Evolutionary conservation across 345 rosid genomes (phyloP).

Genomic region (Lenwebbia sp.): DNA sequence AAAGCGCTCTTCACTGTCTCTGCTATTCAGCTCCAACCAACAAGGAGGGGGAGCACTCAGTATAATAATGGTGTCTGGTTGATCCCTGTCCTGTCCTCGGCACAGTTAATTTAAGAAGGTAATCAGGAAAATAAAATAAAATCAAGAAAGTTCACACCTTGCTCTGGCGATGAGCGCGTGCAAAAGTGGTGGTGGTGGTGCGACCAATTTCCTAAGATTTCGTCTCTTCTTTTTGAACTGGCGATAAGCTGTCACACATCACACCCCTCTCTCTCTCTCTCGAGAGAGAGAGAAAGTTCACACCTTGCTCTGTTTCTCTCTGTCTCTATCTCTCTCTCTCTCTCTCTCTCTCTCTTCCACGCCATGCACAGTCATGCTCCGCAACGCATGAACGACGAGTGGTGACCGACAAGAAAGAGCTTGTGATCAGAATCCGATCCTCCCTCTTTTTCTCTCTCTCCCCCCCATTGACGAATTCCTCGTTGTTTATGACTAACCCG

Average conservation of each 20-base stretch:
- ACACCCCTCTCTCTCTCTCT: not conserved
- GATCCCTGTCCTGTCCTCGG: not conserved
- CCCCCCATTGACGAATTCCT: not conserved
- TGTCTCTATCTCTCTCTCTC: not conserved
- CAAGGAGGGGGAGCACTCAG: not conserved
- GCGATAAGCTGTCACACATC: slow-evolving; percentile 22
- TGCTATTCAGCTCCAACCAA: not conserved
- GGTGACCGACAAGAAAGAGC: not conserved
- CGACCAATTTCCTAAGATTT: not conserved
- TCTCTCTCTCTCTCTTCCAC: not conserved
- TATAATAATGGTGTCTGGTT: not conserved
- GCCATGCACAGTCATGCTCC: not conserved
- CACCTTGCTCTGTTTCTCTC: not conserved
- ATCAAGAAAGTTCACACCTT: too few species aligned
- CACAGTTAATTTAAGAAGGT: not conserved
- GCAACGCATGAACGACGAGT: not conserved
- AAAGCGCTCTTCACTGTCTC: not conserved
- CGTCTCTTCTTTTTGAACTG: slow-evolving; percentile 10
- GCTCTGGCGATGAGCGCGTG: too few species aligned
- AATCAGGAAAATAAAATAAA: too few species aligned
- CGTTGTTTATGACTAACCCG: not conserved
- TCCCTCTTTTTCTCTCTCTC: not conserved
- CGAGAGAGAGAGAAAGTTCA: not conserved
- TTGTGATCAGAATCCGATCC: slow-evolving; percentile 17
- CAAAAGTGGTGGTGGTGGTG: too few species aligned